phyloP scores from a whole-genome alignment of 257 asterid genomes.

The Orobanche coerulescens region DNA sequence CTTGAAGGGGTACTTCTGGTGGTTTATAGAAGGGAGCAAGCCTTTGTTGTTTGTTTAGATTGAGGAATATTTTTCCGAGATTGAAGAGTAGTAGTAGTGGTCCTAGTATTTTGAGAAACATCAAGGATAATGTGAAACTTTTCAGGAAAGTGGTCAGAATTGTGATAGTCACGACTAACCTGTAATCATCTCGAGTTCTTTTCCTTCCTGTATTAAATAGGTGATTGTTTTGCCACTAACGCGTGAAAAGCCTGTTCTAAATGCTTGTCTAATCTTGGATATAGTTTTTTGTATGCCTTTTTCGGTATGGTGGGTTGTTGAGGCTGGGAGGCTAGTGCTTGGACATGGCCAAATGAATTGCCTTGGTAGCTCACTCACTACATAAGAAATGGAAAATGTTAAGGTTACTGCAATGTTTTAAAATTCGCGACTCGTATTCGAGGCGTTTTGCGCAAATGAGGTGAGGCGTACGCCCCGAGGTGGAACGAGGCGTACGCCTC shows the following conservation, averaged over 20 bases:
- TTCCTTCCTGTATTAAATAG: neutral
- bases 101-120: neutral
- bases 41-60: neutral
- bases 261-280: neutral
- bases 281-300: neutral
- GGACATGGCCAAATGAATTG: neutral
- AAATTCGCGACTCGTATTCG: too few species aligned
- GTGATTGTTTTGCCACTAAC: neutral
- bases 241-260: neutral
- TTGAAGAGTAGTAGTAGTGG: neutral
- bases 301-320: neutral
- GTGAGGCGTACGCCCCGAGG: too few species aligned
- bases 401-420: constrained; percentile 3
- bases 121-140: neutral
- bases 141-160: neutral
- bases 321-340: neutral
- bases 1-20: neutral
- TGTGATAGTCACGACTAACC: neutral
- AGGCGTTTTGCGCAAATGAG: too few species aligned
- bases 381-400: neutral
- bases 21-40: neutral
- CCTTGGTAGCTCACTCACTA: neutral
- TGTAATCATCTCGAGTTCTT: neutral
- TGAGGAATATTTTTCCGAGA: neutral
- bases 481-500: too few species aligned